phyloP scores from a whole-genome alignment of 768 basidiomycete genomes.

The Peribolospora baueri region DNA sequence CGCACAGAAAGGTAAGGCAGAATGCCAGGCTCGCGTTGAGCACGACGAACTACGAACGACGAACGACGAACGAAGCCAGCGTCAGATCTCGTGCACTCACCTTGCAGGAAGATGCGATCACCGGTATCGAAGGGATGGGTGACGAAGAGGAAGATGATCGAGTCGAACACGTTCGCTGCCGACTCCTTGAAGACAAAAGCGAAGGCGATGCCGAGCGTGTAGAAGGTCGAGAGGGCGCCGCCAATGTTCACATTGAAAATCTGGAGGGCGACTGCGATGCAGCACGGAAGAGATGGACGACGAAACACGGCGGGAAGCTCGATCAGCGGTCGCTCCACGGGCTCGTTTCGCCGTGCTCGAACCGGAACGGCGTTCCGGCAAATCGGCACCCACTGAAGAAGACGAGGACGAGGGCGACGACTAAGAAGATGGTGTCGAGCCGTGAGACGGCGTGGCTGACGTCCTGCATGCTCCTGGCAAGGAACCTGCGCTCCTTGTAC shows the following conservation, averaged over 20 bases:
- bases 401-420: slow-evolving; percentile 37
- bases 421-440: slow-evolving; percentile 37
- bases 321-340: neutral
- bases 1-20: no score
- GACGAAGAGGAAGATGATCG: slow-evolving; percentile 60
- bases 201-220: slow-evolving; percentile 43
- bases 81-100: slow-evolving; percentile 17
- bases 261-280: slow-evolving; percentile 30
- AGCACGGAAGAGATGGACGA: neutral
- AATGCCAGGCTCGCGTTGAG: no score
- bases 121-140: slow-evolving; percentile 64
- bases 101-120: slow-evolving; percentile 52
- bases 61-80: neutral
- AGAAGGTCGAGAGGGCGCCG: slow-evolving; percentile 44
- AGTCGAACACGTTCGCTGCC: slow-evolving; percentile 47
- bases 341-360: neutral
- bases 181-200: slow-evolving; percentile 61
- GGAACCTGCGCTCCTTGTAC: slow-evolving; percentile 54
- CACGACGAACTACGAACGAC: neutral
- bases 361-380: neutral
- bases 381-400: slow-evolving; percentile 28
- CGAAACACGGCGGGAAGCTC: neutral
- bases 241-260: slow-evolving; percentile 44
- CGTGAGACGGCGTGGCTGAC: slow-evolving; percentile 41
- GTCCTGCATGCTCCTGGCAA: slow-evolving; percentile 53